phyloP scores from a whole-genome alignment of 2,329 filamentous ascomycete species.

The Aspergillus sp. region DNA sequence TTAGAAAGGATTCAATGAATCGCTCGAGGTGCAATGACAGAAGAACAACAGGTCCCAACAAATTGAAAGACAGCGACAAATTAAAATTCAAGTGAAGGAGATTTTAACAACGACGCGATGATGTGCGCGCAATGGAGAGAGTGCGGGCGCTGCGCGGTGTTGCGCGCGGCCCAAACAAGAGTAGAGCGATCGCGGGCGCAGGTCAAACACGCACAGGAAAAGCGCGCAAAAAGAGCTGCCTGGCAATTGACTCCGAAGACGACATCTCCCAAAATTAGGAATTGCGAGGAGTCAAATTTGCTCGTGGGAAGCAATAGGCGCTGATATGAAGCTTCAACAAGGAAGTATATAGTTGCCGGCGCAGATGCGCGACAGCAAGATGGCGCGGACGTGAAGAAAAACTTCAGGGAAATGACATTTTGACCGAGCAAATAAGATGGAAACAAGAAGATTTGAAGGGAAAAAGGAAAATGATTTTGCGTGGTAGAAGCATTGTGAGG shows the following conservation, averaged over 20 bases:
- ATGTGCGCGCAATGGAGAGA: slow-evolving; percentile 11
- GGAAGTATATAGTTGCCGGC: slow-evolving; percentile 23
- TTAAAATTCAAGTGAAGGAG: slow-evolving; percentile 6
- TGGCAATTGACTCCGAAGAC: slow-evolving; percentile 11
- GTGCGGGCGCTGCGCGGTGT: slow-evolving; percentile 13
- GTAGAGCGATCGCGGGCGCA: slow-evolving; percentile 23
- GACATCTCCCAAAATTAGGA: background rate
- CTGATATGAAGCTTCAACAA: slow-evolving; percentile 7
- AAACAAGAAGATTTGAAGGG: slow-evolving; percentile 14
- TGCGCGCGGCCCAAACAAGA: slow-evolving; percentile 19
- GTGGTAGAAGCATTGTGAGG: slow-evolving; percentile 25
- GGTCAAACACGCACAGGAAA: slow-evolving; percentile 18
- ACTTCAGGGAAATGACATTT: slow-evolving; percentile 18
- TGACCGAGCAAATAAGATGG: slow-evolving; percentile 14
- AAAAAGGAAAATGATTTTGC: slow-evolving; percentile 27
- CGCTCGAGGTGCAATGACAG: background rate
- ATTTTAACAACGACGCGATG: slow-evolving; percentile 17
- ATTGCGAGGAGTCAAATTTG: slow-evolving; percentile 12
- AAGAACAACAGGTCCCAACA: background rate
- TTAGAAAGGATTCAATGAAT: slow-evolving; percentile 4
- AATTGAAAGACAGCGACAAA: slow-evolving; percentile 8
- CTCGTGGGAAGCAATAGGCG: slow-evolving; percentile 13
- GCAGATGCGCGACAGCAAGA: slow-evolving; percentile 24
- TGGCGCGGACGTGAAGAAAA: slow-evolving; percentile 24
- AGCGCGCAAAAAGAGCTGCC: slow-evolving; percentile 20